Base-by-base conservation (phyloP, 2,329 filamentous ascomycete genomes). In the Neurospora crassa region DNA sequence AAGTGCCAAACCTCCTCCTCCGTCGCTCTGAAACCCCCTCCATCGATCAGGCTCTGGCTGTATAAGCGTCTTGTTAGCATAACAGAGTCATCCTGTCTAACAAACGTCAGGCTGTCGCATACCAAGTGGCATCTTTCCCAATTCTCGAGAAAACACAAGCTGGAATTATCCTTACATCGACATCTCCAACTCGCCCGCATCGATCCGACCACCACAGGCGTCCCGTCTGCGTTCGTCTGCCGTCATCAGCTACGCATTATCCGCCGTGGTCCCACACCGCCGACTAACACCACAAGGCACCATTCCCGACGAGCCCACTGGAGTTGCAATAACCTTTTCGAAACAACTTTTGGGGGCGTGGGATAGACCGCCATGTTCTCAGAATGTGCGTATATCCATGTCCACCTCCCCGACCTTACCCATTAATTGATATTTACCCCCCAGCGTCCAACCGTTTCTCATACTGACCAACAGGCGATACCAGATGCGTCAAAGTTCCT, bases 401-500 rank as follows among this genome's bases (percentile, higher is more conserved):
- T 34, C 29, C 7, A 63, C 53, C 53, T 34, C 24, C 20, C 14
- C 53, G 24, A 18, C 14, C 5, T 18, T 63, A 2, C 14, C 3
- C 12, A 1, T 34, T 20, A 16, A 63, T 34, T 6, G 14, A 18
- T 34, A 12, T 14, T 16, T 53, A 3, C 45, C 20, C 47, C 20
- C n/a, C 47, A 59, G 12, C 34, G 47, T 34, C 8, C 12, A 59
- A 59, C 24, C 47, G 16, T 29, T 3, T 42, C 41, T 14, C n/a
- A 16, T 37, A 53, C 71, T 63, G 34, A 68, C 76, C 78, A 70
- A 79, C 73, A 10, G 68, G 67, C 42, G 70, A 68, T 70, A 70
- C 70, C 78, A 97, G 96, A 98, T 90, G 96, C 96, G 78, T 98
- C 95, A 76, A 91, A 91, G 77, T 99, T 99, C 81, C 89, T 99